A percentile compares a stretch with the other conserved stretches of the same genome.
phyloP scores from a whole-genome alignment of 805 yeast genomes.

The Hanseniaspora pseudoguilliermondii region DNA sequence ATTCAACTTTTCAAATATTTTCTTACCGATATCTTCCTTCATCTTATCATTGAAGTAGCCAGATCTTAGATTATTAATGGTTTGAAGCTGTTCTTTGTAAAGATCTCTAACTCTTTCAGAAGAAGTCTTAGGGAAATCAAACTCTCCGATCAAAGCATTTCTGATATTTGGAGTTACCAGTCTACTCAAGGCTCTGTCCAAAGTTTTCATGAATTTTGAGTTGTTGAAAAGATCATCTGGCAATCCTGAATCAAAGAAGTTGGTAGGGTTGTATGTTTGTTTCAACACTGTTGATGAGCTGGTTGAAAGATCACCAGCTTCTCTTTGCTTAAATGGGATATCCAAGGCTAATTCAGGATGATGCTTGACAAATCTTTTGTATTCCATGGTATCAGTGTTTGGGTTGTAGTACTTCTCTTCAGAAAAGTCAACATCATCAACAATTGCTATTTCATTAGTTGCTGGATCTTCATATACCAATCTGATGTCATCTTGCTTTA shows the following conservation, averaged over 20 bases:
- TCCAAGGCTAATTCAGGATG: slow-evolving; percentile 55
- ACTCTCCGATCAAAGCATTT: slow-evolving; percentile 26
- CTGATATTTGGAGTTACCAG: slow-evolving; percentile 42
- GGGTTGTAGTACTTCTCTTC: slow-evolving; percentile 63
- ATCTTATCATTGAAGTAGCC: slow-evolving; percentile 32
- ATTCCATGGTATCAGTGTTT: slow-evolving; percentile 58
- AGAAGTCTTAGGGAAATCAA: slow-evolving; percentile 58
- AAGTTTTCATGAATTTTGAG: slow-evolving; percentile 35
- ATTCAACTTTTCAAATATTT: slow-evolving; percentile 28
- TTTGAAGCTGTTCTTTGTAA: slow-evolving; percentile 36
- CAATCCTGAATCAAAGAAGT: slow-evolving; percentile 52
- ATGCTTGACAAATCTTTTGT: slow-evolving; percentile 62
- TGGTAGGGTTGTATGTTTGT: slow-evolving; percentile 61
- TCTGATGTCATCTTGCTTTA: slow-evolving; percentile 48
- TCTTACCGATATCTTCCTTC: slow-evolving; percentile 34
- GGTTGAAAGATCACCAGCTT: slow-evolving; percentile 51
- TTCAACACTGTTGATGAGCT: slow-evolving; percentile 44
- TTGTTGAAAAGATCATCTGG: slow-evolving; percentile 38
- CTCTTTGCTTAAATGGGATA: slow-evolving; percentile 54
- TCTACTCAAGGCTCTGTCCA: slow-evolving; percentile 30
- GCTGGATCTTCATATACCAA: slow-evolving; percentile 66
- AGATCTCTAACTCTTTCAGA: slow-evolving; percentile 48
- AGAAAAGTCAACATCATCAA: slow-evolving; percentile 50
- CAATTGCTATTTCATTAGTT: slow-evolving; percentile 63
- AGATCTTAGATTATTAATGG: slow-evolving; percentile 21